Conservation (phyloP, 192 early-diverging fungal species). For the Phlyctochytrium planicorne region DNA sequence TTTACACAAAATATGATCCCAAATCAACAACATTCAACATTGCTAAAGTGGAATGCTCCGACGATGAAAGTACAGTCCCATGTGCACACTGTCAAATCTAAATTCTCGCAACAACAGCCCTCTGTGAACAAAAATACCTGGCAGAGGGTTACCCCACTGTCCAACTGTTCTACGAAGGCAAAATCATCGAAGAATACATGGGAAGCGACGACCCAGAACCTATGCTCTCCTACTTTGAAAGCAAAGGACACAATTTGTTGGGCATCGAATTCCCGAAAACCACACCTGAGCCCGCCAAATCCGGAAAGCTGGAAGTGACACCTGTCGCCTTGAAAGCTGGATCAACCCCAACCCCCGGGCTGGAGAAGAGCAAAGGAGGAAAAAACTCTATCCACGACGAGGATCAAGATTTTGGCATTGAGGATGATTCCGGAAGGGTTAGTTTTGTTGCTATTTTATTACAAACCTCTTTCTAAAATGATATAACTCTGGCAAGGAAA, state of each 20-base stretch:
- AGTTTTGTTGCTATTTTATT: too few relatives aligned
- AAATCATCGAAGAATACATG: background rate
- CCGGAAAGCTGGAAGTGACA: too few relatives aligned
- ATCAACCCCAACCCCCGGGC: background rate
- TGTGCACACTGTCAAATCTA: background rate
- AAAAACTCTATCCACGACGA: background rate
- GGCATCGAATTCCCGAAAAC: background rate
- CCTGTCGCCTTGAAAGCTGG: background rate
- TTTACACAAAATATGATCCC: background rate
- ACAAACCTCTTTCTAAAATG: too few relatives aligned
- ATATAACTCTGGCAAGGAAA: background rate
- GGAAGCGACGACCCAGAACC: background rate
- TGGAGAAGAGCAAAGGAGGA: background rate
- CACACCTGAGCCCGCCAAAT: too few relatives aligned
- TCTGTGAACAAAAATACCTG: background rate
- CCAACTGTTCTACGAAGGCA: background rate
- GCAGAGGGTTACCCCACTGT: background rate
- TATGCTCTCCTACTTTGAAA: background rate
- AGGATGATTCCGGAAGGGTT: background rate
- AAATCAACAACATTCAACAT: background rate
- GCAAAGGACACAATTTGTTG: background rate
- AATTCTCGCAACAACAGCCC: background rate
- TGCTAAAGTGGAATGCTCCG: background rate
- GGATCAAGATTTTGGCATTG: background rate
- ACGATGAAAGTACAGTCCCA: background rate